Evolutionary conservation across 441 rosid genomes (phyloP), one percentile per base, ranked within the genome.

Genomic region (Populus tomentosa): DNA sequence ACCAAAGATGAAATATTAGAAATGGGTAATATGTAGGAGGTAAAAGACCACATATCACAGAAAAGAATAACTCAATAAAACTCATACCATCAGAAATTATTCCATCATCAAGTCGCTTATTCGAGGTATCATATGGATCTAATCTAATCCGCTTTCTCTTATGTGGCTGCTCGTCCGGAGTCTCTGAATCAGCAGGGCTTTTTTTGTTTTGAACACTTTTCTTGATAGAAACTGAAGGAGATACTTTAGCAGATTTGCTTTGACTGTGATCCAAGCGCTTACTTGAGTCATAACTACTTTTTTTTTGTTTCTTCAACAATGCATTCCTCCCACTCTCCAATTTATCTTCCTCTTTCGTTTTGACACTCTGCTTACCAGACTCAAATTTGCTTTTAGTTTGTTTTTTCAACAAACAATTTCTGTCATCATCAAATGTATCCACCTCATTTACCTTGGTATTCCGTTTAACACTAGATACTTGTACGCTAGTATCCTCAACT

Each of bases 101-200:
- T 69, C 81, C 85, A 56, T 92, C 97, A 82, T 89, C 97, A 42
- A 94, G 86, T 80, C 97, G 89, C 84, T 95, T 95, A 78, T 95
- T 95, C 11, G 99, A 95, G 73, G 84, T 85, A 80, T 95, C 99
- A 75, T 89, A 75, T 13, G 89, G 99, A 82, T 92, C 97, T 38
- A 90, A 72, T 23, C 92, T 90, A 75, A 95, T 91, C 64, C 85
- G 85, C 83, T 90, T 95, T 83, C 82, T 91, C 86, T 89, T 92
- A 84, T 84, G 90, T 13, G 87, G 92, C 74, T 79, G 80, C 32
- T 82, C 87, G 68, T 85, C 91, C 30, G 73, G 72, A 50, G 28
- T 61, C 69, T 82, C 87, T 23, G 82, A 75, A 79, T 76, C 83
- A 70, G 21, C 30, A 6, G 66, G 23, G 32, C 70, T 73, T 71